Conservation (phyloP, 2,329 filamentous ascomycete genomes). For the Teratosphaeria nubilosa region DNA sequence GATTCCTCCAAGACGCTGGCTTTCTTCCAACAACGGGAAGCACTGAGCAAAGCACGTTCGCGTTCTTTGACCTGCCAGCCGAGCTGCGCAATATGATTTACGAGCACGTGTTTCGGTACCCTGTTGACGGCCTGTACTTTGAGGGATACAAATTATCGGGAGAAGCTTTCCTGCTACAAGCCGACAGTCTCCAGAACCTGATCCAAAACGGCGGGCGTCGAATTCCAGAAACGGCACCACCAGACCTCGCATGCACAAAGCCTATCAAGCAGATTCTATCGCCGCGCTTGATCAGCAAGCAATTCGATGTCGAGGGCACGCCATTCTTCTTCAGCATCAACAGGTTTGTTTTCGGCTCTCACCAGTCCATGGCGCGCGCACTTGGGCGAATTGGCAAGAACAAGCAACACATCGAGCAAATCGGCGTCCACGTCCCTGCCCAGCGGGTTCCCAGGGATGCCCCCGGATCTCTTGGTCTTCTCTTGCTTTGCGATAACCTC, state of each 20-base stretch:
- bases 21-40: not conserved
- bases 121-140: not conserved
- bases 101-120: conserved; percentile 1
- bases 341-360: not conserved
- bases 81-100: conserved; percentile 5
- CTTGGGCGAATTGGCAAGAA: not conserved
- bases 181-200: not conserved
- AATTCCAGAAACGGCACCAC: not conserved
- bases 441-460: not conserved
- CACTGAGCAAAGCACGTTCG: not conserved
- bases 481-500: not conserved
- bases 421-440: not conserved
- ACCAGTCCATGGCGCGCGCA: not conserved
- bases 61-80: conserved; percentile 2
- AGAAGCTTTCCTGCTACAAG: not conserved
- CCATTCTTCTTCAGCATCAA: not conserved
- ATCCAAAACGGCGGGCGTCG: not conserved
- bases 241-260: not conserved
- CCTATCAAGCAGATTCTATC: not conserved
- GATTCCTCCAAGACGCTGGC: not conserved
- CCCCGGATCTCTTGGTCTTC: not conserved
- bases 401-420: not conserved
- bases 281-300: not conserved
- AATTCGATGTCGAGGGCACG: not conserved
- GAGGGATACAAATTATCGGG: not conserved